Evolutionary conservation across 2,329 filamentous ascomycete genomes (phyloP), one percentile per base, ranked within the genome.

Genomic region (Leptosphaerulina australis): DNA sequence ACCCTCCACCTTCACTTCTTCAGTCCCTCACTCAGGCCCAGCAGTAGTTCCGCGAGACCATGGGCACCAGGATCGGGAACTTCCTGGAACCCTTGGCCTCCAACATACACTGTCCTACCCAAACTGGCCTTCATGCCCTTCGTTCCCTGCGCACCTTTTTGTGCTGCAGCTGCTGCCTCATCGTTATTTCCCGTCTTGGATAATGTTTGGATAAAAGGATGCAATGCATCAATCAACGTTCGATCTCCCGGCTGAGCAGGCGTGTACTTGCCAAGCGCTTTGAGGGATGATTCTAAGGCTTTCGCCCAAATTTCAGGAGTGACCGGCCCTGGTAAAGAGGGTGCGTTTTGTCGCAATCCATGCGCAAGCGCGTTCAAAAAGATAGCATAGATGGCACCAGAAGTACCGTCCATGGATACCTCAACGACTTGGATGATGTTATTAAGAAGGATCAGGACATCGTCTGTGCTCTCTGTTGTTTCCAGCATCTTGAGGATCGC

Each of bases 111-210:
- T 2, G 88, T 84, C 50, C 91, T 79, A 6, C 94, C 94, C 30
- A 99, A 77, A 62, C 87, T 94, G 31, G 94, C 90, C 71, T 88
- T 85, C 92, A 99, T 97, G 18, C 88, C 88, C 77, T 92, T 96
- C 15, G 94, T 97, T 22, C 83, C 83, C 58, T 93, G 87, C 3
- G 92, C 88, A 0, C 88, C 94, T 36, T 85, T 79, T 56, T 83
- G 82, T 0, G 91, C 87, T 2, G 90, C 91, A 62, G 84, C 79
- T 0, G 90, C 91, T 6, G 94, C 92, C 68, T 85, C 79, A 58
- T 83, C 81, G 15, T 94, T 71, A 67, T 89, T 83, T 11, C 83
- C 83, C 0, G 85, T 86, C 64, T 81, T 74, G 5, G 75, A 79
- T 2, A 97, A 80, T 3, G 81, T 83, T 33, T 90, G 83, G 41